Conservation (phyloP, 345 rosid species). For the Moricandia arvensis region DNA sequence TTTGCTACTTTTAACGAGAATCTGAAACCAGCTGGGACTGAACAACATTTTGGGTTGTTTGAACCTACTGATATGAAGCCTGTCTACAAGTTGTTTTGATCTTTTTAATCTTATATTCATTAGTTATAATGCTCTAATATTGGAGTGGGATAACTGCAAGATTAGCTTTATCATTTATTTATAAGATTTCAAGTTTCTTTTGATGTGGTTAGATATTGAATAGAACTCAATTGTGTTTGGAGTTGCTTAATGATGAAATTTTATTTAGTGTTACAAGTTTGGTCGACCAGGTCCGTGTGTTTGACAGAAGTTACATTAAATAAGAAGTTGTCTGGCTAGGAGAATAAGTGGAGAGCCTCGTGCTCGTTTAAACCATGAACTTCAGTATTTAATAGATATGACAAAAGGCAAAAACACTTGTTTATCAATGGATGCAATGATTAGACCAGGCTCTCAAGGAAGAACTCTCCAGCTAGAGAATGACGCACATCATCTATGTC, state of each 20-base stretch:
- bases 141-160: background rate
- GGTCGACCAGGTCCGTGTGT: background rate
- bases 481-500: too few species aligned
- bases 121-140: background rate
- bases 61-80: slow-evolving; percentile 23
- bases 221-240: background rate
- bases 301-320: background rate
- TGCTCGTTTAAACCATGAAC: too few species aligned
- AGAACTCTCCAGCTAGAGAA: too few species aligned
- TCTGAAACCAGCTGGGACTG: slow-evolving; percentile 20
- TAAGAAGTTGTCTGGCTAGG: background rate
- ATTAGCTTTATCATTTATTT: background rate
- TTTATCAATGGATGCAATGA: too few species aligned
- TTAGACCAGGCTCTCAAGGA: too few species aligned
- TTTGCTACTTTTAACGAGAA: slow-evolving; percentile 35
- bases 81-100: slow-evolving; percentile 30
- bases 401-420: too few species aligned
- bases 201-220: background rate
- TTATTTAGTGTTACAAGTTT: background rate
- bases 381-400: too few species aligned
- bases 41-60: slow-evolving; percentile 27
- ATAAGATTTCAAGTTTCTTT: background rate
- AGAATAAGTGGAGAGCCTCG: background rate
- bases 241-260: too few species aligned
- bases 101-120: background rate